These are phyloP conservation scores for Podaxis pistillaris DNA, from an alignment of 768 basidiomycete species.

Conservation along the genomic window DNA sequence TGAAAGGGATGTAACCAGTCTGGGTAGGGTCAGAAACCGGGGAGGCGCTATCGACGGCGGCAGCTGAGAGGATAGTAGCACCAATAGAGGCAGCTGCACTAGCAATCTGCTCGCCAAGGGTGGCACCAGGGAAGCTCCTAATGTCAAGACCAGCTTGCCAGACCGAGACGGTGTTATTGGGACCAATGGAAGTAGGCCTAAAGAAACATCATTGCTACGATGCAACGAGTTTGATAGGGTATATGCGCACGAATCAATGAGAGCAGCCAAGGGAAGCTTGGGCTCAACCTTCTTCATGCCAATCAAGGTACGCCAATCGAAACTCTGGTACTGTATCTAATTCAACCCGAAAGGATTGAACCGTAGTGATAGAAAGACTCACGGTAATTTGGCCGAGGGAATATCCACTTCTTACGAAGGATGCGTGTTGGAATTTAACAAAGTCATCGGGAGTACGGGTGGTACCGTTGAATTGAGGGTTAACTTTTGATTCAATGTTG, in stretches of 20 bases:
- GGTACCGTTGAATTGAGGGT: conserved; percentile 48
- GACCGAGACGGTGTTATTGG: conserved; percentile 46
- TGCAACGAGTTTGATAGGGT: neutral
- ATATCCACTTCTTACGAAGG: conserved; percentile 62
- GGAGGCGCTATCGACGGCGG: conserved; percentile 38
- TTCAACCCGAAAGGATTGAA: neutral
- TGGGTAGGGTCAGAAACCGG: conserved; percentile 42
- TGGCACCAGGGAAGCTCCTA: conserved; percentile 60
- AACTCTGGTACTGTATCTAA: conserved; percentile 64
- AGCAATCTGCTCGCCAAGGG: conserved; percentile 56
- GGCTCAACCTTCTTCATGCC: conserved; percentile 73
- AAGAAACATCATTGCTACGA: neutral
- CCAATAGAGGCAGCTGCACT: conserved; percentile 66
- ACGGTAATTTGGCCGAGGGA: conserved; percentile 59
- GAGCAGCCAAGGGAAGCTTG: conserved; percentile 55
- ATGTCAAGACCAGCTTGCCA: conserved; percentile 73
- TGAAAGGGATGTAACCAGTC: conserved; percentile 52
- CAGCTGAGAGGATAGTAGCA: conserved; percentile 66
- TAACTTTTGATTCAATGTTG: conserved; percentile 82
- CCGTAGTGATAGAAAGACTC: conserved; percentile 19
- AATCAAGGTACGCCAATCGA: conserved; percentile 77
- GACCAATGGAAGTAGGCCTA: conserved; percentile 39
- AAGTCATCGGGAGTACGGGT: conserved; percentile 59
- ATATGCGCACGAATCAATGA: conserved; percentile 56
- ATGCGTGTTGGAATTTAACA: conserved; percentile 56